Evolutionary conservation across 805 yeast genomes (phyloP).

Genomic region (Metschnikowia anglica): DNA sequence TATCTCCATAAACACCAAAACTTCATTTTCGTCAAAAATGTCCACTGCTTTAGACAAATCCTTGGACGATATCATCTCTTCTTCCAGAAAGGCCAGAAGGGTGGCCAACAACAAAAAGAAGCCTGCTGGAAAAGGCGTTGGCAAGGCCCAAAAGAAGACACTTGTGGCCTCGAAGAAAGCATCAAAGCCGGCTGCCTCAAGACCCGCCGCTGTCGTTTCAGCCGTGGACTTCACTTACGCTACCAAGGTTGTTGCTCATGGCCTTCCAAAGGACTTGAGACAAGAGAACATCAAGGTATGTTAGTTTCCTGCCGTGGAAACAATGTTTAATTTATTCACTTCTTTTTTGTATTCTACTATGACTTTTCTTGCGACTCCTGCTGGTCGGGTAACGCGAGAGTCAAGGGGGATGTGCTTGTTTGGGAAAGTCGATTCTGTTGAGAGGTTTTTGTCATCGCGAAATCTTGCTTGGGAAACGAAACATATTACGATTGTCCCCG

Average conservation of each 20-base stretch:
- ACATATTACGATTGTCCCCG: background rate
- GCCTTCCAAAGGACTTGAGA: conserved; percentile 80
- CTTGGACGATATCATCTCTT: conserved; percentile 88
- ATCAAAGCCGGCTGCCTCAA: conserved; percentile 27
- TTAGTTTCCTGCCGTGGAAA: conserved; percentile 26
- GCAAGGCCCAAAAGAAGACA: conserved; percentile 27
- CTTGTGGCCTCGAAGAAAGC: conserved; percentile 30
- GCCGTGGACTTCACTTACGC: conserved; percentile 54
- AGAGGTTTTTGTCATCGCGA: background rate
- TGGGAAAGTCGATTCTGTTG: conserved; percentile 1
- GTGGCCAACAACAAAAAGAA: conserved; percentile 27
- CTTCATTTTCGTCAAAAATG: conserved; percentile 37
- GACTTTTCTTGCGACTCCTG: background rate
- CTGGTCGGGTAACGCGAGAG: conserved; percentile 3
- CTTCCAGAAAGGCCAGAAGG: conserved; percentile 46
- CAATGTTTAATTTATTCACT: conserved; percentile 9
- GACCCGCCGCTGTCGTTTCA: conserved; percentile 13
- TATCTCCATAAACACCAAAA: background rate
- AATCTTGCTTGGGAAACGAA: conserved; percentile 1
- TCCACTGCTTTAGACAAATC: conserved; percentile 87
- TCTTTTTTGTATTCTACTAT: background rate
- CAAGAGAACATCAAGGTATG: conserved; percentile 85
- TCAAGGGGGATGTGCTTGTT: background rate
- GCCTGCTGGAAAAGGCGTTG: conserved; percentile 40
- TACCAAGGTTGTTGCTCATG: conserved; percentile 81